Evolutionary conservation across 768 basidiomycete species (phyloP).

Genomic region (Suillus luteus): DNA sequence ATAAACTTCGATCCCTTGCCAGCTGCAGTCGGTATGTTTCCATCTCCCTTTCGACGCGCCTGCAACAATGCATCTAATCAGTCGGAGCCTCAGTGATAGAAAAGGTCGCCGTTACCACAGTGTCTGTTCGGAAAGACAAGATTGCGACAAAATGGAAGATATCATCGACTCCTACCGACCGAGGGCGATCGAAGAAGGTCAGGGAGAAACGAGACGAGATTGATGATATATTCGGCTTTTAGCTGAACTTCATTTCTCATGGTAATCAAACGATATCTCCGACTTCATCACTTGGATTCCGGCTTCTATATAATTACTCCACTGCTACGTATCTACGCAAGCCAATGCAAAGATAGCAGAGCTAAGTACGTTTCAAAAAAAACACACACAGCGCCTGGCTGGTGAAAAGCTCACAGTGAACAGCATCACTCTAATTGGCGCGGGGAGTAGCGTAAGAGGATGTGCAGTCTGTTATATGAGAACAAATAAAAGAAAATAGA

Average conservation of each 20-base stretch:
- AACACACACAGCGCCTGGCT: conserved; percentile 4
- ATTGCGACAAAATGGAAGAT: conserved; percentile 2
- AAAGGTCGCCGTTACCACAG: not conserved
- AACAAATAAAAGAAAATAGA: not conserved
- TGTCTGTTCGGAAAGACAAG: not conserved
- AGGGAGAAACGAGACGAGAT: conserved; percentile 56
- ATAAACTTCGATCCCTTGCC: not conserved
- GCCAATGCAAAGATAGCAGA: conserved; percentile 1
- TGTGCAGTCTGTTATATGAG: not conserved
- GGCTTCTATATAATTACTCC: conserved; percentile 1
- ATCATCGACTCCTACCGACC: not conserved
- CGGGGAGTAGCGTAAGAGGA: not conserved
- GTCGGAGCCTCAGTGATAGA: not conserved
- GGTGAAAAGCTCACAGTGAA: not conserved
- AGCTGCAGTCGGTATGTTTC: not conserved
- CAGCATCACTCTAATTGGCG: not conserved
- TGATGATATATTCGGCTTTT: conserved; percentile 65
- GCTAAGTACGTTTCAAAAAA: conserved; percentile 2
- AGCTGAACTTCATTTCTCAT: not conserved
- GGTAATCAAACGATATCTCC: not conserved
- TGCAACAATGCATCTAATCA: not conserved
- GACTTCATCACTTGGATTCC: not conserved
- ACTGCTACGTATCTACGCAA: conserved; percentile 1
- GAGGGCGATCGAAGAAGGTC: conserved; percentile 32
- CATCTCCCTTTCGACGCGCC: not conserved